Percentiles rank a stretch among this genome's conserved stretches.
Conservation (phyloP, 2,329 filamentous ascomycete genomes). For the Colletotrichum melonis region DNA sequence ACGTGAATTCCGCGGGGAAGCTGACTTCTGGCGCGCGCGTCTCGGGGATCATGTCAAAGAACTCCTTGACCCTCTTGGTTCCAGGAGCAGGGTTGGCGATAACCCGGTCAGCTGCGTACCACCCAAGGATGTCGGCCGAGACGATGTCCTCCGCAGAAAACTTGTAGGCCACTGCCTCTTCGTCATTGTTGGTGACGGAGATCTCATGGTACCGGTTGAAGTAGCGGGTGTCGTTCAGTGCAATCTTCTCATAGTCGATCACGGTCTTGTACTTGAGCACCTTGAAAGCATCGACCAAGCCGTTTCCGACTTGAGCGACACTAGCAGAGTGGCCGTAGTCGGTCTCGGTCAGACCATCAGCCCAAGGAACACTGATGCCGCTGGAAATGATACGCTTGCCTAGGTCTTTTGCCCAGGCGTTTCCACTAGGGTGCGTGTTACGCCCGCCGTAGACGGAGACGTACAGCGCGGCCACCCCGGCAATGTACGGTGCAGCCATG, state of each 20-base stretch:
- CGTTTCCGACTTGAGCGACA: constrained; percentile 53
- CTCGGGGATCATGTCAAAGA: constrained; percentile 36
- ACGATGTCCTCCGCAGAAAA: constrained; percentile 38
- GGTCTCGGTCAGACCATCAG: too few relatives aligned
- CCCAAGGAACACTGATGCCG: constrained; percentile 33
- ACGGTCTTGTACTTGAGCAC: constrained; percentile 50
- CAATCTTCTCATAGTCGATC: constrained; percentile 51
- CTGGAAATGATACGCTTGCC: constrained; percentile 47
- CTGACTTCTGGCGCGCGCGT: constrained; percentile 31
- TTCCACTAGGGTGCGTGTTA: constrained; percentile 43
- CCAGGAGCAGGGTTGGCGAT: too few relatives aligned
- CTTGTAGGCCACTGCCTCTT: constrained; percentile 47
- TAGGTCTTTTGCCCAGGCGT: constrained; percentile 40
- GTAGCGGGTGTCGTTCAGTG: constrained; percentile 57
- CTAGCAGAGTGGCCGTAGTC: constrained; percentile 38
- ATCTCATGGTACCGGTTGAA: constrained; percentile 44
- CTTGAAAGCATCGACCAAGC: constrained; percentile 54
- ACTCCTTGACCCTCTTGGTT: too few relatives aligned
- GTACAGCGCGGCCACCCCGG: constrained; percentile 53
- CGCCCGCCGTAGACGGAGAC: constrained; percentile 47
- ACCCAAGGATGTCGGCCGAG: too few relatives aligned
- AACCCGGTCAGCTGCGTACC: too few relatives aligned
- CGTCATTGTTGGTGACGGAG: constrained; percentile 50
- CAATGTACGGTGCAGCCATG: constrained; percentile 60
- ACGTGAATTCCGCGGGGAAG: constrained; percentile 38